Base-by-base conservation (phyloP, 352 stramenopile species). In the Globisporangium okanoganense region DNA sequence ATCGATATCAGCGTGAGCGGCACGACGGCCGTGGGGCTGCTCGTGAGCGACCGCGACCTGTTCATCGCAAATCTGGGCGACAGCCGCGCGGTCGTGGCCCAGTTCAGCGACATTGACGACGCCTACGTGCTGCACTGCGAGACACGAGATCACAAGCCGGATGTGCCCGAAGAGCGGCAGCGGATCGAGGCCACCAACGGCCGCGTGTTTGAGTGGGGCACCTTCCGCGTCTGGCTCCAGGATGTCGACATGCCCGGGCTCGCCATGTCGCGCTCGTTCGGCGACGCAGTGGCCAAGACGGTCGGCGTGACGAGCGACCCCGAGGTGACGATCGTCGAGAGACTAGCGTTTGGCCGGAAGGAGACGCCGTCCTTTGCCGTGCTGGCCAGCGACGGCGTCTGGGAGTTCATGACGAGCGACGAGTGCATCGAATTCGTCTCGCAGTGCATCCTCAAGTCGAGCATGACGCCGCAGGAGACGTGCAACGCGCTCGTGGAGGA, bases 201-300 rank as follows among this genome's bases (percentile, higher is more conserved):
- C 31, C 85, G 87, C 18, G 85, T 96, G 1, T 94, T 93, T 53
- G 85, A 90, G 59, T 93, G 76, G 78, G 87, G 79, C 5, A 82
- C 75, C 18, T 87, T 69, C 57, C 82, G 87, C 20, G 87, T 95
- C 13, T 96, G 87, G 87, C 73, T 96, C 16, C 73, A 92, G 60
- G 84, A 96, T 58, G 75, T 92, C 9, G 82, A 92, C 58, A 90
- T 92, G 78, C 87, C 87, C 5, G 87, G 87, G 9, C 67, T 96
- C 12, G 87, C 83, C 20, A 96, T 96, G 87, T 91, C 82, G 10
- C 78, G 85, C 18, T 92, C 79, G 36, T 84, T 94, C 44, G 87
- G 87, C 27, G 87, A 96, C 64, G 60, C 73, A 5, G 82, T 96
- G 12, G 85, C 85, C 10, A 92, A 88, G 57, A 87, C 79, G 5